phyloP scores from a whole-genome alignment of 108 stramenopile genomes.

The Phaeodactylum tricornutum region DNA sequence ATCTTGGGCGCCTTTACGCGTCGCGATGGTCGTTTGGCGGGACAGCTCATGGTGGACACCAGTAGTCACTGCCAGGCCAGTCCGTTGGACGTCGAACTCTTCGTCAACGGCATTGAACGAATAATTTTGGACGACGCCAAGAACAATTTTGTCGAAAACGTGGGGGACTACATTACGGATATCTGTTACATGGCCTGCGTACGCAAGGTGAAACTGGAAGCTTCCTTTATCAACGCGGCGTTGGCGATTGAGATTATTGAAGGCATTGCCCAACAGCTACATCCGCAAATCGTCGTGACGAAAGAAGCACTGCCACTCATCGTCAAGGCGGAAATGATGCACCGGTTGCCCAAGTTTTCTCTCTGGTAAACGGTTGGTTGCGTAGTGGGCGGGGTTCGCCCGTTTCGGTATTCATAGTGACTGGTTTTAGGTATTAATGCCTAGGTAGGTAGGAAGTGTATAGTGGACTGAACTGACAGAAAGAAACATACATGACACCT shows the following conservation, averaged over 20 bases:
- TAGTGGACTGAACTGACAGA: too few species aligned
- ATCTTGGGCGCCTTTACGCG: conserved; percentile 82
- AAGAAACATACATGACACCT: too few species aligned
- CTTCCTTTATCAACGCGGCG: conserved; percentile 78
- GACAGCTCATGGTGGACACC: conserved; percentile 77
- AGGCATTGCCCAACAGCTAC: conserved; percentile 57
- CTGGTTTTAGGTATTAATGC: too few species aligned
- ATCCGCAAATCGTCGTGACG: conserved; percentile 68
- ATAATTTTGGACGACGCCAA: conserved; percentile 54
- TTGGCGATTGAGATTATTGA: conserved; percentile 87
- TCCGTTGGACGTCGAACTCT: conserved; percentile 56
- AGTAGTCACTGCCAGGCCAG: conserved; percentile 60
- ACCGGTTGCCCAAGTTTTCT: conserved; percentile 22
- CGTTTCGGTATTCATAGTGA: too few species aligned
- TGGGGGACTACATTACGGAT: conserved; percentile 81
- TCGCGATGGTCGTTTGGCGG: conserved; percentile 63
- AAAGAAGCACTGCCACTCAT: conserved; percentile 68
- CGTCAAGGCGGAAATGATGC: conserved; percentile 78
- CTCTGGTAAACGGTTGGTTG: too few species aligned
- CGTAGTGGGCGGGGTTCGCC: too few species aligned
- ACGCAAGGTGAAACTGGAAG: conserved; percentile 76
- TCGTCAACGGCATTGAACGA: conserved; percentile 70
- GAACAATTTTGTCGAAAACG: conserved; percentile 75
- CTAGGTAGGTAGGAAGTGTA: too few species aligned
- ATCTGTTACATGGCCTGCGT: conserved; percentile 79